Evolutionary conservation across 2,329 filamentous ascomycete genomes (phyloP).

Genomic region (Xylariaceae sp.): DNA sequence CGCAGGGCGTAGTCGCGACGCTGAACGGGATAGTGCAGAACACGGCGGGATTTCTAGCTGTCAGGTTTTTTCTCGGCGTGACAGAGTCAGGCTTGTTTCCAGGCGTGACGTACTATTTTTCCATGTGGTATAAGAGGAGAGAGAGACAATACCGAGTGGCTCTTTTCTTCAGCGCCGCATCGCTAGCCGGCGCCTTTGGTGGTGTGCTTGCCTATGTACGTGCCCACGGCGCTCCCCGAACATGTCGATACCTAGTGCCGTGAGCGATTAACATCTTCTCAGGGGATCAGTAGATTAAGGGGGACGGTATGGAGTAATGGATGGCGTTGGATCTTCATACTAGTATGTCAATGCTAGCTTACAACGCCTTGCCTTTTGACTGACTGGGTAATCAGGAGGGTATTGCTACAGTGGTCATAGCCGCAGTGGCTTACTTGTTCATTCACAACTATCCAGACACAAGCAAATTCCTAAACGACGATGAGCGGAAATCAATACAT

Average conservation of each 20-base stretch:
- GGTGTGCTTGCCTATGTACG: conserved; percentile 52
- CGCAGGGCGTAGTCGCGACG: conserved; percentile 48
- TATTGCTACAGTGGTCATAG: conserved; percentile 50
- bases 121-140: conserved; percentile 53
- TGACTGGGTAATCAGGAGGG: conserved; percentile 49
- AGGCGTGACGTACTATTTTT: conserved; percentile 37
- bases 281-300: conserved; percentile 52
- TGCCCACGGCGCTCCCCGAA: background rate
- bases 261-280: background rate
- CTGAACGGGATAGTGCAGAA: conserved; percentile 48
- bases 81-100: conserved; percentile 51
- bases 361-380: conserved; percentile 19
- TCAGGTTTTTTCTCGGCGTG: conserved; percentile 54
- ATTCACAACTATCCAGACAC: conserved; percentile 63
- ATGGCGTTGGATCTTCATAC: conserved; percentile 58
- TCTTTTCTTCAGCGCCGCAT: conserved; percentile 53
- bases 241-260: background rate
- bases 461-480: conserved; percentile 52
- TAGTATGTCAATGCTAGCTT: conserved; percentile 37
- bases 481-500: conserved; percentile 55
- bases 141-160: conserved; percentile 54
- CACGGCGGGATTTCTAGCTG: conserved; percentile 48
- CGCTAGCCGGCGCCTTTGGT: conserved; percentile 53
- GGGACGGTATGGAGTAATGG: conserved; percentile 50
- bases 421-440: conserved; percentile 51